Evolutionary conservation across 2,329 filamentous ascomycete genomes (phyloP), one percentile per base, ranked within the genome.

Genomic region (Hymenoscyphus salicellus): DNA sequence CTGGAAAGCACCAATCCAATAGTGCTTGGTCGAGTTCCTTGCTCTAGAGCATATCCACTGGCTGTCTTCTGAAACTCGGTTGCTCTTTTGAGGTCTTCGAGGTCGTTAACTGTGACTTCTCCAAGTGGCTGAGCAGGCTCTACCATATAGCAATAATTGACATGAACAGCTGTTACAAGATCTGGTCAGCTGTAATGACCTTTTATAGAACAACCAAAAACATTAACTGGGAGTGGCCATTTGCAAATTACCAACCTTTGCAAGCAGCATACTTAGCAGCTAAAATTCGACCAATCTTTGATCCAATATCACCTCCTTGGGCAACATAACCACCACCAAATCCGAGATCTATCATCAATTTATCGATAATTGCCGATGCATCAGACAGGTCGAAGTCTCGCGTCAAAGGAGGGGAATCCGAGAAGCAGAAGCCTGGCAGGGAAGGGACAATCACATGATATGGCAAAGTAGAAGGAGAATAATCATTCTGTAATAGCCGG

Each of bases 1-100:
- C 81, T 76, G 2, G 80, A 77, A 0, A 89, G 73, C 0, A 79
- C 81, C 5, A 86, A 77, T 0, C 85, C 84, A 55, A 87, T 82
- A 0, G 86, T 89, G 0, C 79, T 77, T 0, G 86, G 82, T 8
- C 82, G 75, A 0, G 84, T 85, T 1, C 77, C 82, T 62, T 89
- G 86, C 71, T 83, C 78, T 0, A 77, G 60, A 0, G 79, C 78
- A 70, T 87, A 89, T 0, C 79, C 83, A 11, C 68, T 72, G 0
- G 83, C 85, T 1, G 71, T 75, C 0, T 72, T 64, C 2, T 69
- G 62, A 72, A 82, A 86, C 2, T 76, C 72, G 2, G 75, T 62
- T 1, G 73, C 75, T 5, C 78, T 74, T 30, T 76, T 61, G 1
- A 83, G 23, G 20, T 52, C 61, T 55, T 91, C n/a, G 77, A 76